Evolutionary conservation across 2,329 filamentous ascomycete genomes (phyloP), one percentile per base, ranked within the genome.

Genomic region (Elsinoe fawcettii): DNA sequence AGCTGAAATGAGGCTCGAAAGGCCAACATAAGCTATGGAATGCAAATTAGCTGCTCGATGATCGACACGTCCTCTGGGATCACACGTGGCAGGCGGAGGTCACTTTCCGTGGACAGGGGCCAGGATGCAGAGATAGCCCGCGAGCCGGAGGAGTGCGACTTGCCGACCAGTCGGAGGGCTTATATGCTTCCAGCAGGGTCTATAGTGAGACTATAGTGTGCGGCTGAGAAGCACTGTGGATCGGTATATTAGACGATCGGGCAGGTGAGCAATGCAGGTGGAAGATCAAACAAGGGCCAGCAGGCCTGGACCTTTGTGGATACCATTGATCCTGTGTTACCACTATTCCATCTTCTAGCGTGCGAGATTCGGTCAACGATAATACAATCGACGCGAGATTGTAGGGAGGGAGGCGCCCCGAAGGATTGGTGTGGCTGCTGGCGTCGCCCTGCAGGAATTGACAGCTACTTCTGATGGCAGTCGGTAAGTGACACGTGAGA

Each of bases 171-270:
- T 46, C 41, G 18, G 41, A 25, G 18, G 20, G 20, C 18, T 18
- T 25, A 46, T 4, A 12, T 6, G n/a, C 11, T 11, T 46, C 20
- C 41, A 46, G 23, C 22, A 46, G 20, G 22, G 20, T 18, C 22
- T 46, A 46, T 46, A 46, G 41, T 46, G 41, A 46, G 41, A 46
- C 41, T 46, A 25, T 46, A 46, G 41, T 18, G 41, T 25, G 41
- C 41, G 41, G 41, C 41, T 46, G 41, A 46, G n/a, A 14, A 11
- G 41, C 5, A 46, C 11, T n/a, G 22, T 46, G 41, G 22, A n/a
- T 46, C 2, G 5, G 23, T 25, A 46, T 46, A 25, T 6, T 25
- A 25, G 23, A 23, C 9, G 12, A 46, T 27, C 41, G 25, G 41
- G 22, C 41, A 46, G 22, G 41, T 11, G 23, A n/a, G n/a, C n/a